Conservation (phyloP, 306 rosid species). For the Quercus rubra region DNA sequence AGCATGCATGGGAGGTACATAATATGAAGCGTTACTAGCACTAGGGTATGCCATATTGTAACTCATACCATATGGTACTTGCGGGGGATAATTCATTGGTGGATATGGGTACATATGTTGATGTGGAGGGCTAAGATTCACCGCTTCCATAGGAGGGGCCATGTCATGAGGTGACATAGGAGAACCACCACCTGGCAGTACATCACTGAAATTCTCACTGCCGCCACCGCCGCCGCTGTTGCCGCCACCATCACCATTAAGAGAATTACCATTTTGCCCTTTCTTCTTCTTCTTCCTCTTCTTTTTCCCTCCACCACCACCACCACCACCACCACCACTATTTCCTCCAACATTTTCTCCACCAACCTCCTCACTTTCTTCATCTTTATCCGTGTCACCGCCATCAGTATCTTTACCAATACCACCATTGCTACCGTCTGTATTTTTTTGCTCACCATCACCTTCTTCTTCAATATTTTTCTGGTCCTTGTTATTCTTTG, state of each 20-base stretch:
- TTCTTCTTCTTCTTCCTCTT: slow-evolving; percentile 77
- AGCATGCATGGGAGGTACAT: slow-evolving; percentile 50
- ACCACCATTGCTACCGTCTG: slow-evolving; percentile 9
- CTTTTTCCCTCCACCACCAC: slow-evolving; percentile 29
- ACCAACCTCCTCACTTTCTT: slow-evolving; percentile 17
- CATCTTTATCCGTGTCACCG: slow-evolving; percentile 1
- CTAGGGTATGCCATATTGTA: slow-evolving; percentile 59
- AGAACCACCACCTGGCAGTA: slow-evolving; percentile 7
- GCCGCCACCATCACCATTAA: slow-evolving; percentile 9
- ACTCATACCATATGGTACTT: slow-evolving; percentile 42
- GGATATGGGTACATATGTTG: slow-evolving; percentile 56
- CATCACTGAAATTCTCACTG: slow-evolving; percentile 11
- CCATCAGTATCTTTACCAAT: slow-evolving; percentile 17
- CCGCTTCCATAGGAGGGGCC: slow-evolving; percentile 2
- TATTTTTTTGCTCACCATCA: slow-evolving; percentile 1
- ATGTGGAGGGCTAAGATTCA: slow-evolving; percentile 39
- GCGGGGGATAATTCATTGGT: slow-evolving; percentile 30
- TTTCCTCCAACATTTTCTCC: slow-evolving; percentile 13
- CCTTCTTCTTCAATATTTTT: slow-evolving; percentile 28
- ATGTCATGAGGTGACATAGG: slow-evolving; percentile 8
- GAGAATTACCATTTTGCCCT: slow-evolving; percentile 24
- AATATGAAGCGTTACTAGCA: slow-evolving; percentile 38
- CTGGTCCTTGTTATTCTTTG: slow-evolving; percentile 31
- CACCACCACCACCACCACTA: slow-evolving; percentile 14
- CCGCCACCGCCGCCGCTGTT: not conserved